Percentiles rank a stretch among this genome's conserved stretches.
Evolutionary conservation across 2,329 filamentous ascomycete species (phyloP).

Genomic region (Trichoderma sp.): DNA sequence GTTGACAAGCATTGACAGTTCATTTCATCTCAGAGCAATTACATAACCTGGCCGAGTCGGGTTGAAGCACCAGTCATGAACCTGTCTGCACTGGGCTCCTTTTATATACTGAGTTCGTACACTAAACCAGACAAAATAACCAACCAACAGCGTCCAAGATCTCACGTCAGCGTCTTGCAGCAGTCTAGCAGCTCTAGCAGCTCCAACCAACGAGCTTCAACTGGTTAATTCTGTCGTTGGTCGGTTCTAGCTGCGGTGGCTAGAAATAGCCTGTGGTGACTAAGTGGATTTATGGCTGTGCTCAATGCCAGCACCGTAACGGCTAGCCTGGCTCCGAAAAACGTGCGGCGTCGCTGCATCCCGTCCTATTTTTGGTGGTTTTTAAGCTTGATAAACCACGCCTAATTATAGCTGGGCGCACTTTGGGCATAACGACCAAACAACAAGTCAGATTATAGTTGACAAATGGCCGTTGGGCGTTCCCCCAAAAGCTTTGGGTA

Average conservation of each 20-base stretch:
- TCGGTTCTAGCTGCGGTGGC: not conserved
- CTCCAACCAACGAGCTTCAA: not conserved
- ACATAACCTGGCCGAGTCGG: not conserved
- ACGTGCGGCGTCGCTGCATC: not conserved
- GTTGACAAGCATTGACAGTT: not conserved
- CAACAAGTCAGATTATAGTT: not conserved
- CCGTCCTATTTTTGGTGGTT: constrained; percentile 13
- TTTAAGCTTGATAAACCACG: not conserved
- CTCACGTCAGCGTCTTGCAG: not conserved
- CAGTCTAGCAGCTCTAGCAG: not conserved
- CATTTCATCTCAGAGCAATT: not conserved
- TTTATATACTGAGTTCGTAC: not conserved
- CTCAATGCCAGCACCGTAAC: not conserved
- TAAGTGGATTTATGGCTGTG: not conserved
- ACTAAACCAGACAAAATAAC: not conserved
- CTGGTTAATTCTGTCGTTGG: not conserved
- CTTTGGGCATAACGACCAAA: not conserved
- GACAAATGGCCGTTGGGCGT: not conserved
- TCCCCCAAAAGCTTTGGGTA: not conserved
- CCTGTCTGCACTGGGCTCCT: not conserved
- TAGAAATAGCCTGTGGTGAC: not conserved
- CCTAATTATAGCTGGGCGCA: not conserved
- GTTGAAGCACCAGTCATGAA: not conserved
- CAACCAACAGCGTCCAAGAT: not conserved
- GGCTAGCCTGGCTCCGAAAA: not conserved